Base-by-base conservation (phyloP, 148 eudicot genomes). In the Euryodendron excelsum region DNA sequence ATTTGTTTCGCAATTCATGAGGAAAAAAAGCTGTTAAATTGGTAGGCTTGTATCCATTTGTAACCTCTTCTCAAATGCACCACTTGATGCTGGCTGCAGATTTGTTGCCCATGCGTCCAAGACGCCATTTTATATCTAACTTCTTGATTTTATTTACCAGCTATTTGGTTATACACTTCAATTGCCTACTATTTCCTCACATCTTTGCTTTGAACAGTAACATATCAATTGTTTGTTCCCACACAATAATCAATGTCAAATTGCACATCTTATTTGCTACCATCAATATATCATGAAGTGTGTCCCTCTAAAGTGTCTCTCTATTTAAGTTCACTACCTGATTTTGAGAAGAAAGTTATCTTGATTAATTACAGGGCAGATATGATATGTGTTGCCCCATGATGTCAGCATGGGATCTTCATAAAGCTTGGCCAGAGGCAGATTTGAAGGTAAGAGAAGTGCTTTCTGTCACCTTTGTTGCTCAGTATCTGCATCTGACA, bases 331-430 rank as follows among this genome's bases (percentile, higher is more conserved):
- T 13, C 37, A 12, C 8, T 72, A n/a, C 52, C 67, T 36, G 66
- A 37, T 25, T 59, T 37, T 74, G 13, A 25, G 48, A 37, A 23
- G 65, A 39, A 37, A 59, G 25, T 74, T 55, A 23, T 73, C 11
- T 15, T 37, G 28, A 28, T 20, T 47, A n/a, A 77, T 63, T 85
- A 59, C 95, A 93, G 99, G 98, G 98, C 81, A 88, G 98, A 81
- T 96, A 96, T 77, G 99, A 96, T 72, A 86, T 91, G 52, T 85
- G 91, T 84, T 91, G 97, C 70, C 97, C 99, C n/a, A 89, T 96
- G 87, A 91, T 96, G 95, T 88, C 99, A 59, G 99, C 99, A 59
- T 96, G 98, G 99, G 99, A 96, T 84, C 98, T 93, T 79, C 99
- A 96, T 84, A 93, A 90, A 87, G 97, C 92, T 78, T 93, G 97